Conservation (phyloP, 2,329 filamentous ascomycete species). For the Calonectria leucothoes region DNA sequence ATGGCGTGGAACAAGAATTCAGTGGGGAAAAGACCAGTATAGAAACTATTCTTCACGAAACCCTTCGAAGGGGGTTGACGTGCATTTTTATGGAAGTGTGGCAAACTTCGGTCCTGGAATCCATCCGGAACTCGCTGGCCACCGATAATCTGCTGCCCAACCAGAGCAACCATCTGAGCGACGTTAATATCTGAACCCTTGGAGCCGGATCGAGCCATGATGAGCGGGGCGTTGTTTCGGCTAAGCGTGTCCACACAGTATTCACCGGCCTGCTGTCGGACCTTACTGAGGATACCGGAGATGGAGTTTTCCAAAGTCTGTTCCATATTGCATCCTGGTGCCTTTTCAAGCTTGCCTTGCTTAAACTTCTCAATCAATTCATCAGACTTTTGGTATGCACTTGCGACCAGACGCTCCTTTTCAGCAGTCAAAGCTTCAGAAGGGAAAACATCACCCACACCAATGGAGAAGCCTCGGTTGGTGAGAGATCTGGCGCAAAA, state of each 20-base stretch:
- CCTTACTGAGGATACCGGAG: conserved; percentile 90
- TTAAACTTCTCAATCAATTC: conserved; percentile 86
- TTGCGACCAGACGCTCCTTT: conserved; percentile 81
- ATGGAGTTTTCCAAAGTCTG: conserved; percentile 91
- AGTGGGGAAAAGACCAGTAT: conserved; percentile 86
- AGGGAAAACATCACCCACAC: conserved; percentile 94
- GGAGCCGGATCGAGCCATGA: conserved; percentile 97
- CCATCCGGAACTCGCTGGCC: conserved; percentile 93
- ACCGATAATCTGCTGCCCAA: conserved; percentile 98
- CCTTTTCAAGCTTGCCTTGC: conserved; percentile 83
- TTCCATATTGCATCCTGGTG: conserved; percentile 90
- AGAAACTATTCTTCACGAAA: conserved; percentile 98
- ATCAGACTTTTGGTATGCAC: conserved; percentile 85
- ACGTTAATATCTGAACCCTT: conserved; percentile 99
- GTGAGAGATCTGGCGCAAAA: conserved; percentile 89
- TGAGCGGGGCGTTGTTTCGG: conserved; percentile 89
- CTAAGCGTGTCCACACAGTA: conserved; percentile 92
- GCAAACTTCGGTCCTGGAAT: conserved; percentile 94
- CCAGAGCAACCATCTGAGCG: conserved; percentile 97
- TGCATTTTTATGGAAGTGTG: conserved; percentile 94
- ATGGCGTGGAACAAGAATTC: conserved; percentile 99
- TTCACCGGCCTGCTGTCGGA: conserved; percentile 90
- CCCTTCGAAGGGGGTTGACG: conserved; percentile 95
- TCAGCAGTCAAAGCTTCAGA: conserved; percentile 75
- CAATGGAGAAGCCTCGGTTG: conserved; percentile 95